A percentile compares a stretch with the other conserved stretches of the same genome.
Evolutionary conservation across 2,329 filamentous ascomycete species (phyloP).

Genomic region (Helotiales sp.): DNA sequence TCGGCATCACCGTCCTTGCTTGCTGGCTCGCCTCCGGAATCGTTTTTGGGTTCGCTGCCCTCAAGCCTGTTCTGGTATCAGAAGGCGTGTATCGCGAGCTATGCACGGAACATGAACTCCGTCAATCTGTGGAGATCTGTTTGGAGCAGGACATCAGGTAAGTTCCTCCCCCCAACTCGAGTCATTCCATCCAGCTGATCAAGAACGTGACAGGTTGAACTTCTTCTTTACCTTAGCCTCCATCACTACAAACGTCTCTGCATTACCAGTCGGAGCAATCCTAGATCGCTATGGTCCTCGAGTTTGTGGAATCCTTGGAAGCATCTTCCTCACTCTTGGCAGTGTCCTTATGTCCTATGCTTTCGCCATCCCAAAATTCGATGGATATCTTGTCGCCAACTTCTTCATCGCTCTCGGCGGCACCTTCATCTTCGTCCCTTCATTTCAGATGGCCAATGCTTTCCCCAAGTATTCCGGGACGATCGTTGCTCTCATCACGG

Average conservation of each 20-base stretch:
- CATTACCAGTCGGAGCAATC: constrained; percentile 10
- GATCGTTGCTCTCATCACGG: constrained; percentile 15
- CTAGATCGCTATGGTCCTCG: constrained; percentile 13
- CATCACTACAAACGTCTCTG: constrained; percentile 13
- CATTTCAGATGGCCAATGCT: constrained; percentile 14
- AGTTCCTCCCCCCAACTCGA: not conserved
- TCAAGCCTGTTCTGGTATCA: constrained; percentile 14
- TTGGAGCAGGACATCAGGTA: constrained; percentile 17
- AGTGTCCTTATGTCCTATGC: constrained; percentile 14
- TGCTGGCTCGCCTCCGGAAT: constrained; percentile 15
- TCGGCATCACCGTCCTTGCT: constrained; percentile 9
- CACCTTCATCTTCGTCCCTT: constrained; percentile 14
- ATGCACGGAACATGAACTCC: constrained; percentile 11
- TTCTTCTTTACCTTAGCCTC: constrained; percentile 18
- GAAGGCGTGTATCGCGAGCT: constrained; percentile 14
- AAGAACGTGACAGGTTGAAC: not conserved
- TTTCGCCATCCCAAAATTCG: constrained; percentile 11
- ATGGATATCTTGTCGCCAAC: constrained; percentile 11
- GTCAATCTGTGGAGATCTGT: constrained; percentile 10
- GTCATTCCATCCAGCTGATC: not conserved
- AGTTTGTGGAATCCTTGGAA: constrained; percentile 9
- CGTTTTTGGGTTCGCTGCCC: constrained; percentile 14
- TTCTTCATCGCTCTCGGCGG: constrained; percentile 14
- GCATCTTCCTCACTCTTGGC: constrained; percentile 12
- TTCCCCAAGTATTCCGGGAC: constrained; percentile 14